These are phyloP conservation scores for Fusarium algeriense DNA, from an alignment of 2,329 filamentous ascomycete genomes.

Conservation along the genomic window DNA sequence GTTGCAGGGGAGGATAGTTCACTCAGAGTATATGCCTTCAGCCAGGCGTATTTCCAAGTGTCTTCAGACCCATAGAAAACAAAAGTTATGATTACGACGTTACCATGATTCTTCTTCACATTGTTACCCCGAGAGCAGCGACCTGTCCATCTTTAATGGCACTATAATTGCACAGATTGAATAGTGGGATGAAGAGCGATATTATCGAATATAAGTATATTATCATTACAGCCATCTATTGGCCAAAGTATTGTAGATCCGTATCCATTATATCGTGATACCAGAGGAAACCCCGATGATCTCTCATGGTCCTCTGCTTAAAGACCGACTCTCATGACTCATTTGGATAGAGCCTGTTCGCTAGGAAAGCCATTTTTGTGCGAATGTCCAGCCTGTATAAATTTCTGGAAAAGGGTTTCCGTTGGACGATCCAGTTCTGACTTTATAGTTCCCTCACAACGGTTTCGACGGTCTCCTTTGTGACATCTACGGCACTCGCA, in stretches of 20 bases:
- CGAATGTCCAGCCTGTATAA: neutral
- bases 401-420: neutral
- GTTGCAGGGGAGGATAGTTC: conserved; percentile 72
- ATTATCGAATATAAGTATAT: conserved; percentile 20
- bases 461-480: conserved; percentile 44
- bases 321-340: neutral
- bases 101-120: neutral
- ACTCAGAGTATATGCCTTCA: conserved; percentile 67
- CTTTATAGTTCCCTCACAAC: conserved; percentile 53
- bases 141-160: neutral
- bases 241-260: conserved; percentile 31
- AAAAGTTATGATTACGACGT: conserved; percentile 17
- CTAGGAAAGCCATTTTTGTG: neutral
- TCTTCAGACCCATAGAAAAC: conserved; percentile 35
- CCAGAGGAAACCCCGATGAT: conserved; percentile 12
- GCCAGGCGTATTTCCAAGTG: conserved; percentile 43
- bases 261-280: conserved; percentile 39
- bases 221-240: conserved; percentile 42
- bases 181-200: neutral
- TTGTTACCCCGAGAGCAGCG: too few species aligned
- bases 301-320: neutral
- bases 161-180: neutral
- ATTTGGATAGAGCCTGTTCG: neutral
- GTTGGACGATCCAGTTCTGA: neutral
- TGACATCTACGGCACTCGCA: conserved; percentile 42